Conservation (phyloP, 345 rosid genomes). For the Mangifera indica region DNA sequence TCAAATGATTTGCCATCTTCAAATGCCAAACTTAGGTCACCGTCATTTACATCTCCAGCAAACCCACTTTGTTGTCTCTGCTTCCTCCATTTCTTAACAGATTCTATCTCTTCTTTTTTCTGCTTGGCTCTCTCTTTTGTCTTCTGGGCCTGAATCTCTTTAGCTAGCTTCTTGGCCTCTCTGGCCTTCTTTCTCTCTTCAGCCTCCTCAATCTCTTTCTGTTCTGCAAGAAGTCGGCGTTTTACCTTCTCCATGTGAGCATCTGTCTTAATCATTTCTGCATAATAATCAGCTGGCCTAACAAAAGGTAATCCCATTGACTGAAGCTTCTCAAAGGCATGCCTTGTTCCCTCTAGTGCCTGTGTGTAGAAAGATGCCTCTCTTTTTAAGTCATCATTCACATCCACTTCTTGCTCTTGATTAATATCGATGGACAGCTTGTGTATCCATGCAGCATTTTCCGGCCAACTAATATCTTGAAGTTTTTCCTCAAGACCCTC, state of each 20-base stretch:
- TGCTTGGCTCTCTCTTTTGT: slow-evolving; percentile 69
- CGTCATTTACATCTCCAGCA: slow-evolving; percentile 45
- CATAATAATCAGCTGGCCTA: slow-evolving; percentile 77
- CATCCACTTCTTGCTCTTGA: slow-evolving; percentile 74
- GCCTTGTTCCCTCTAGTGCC: slow-evolving; percentile 70
- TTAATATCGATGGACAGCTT: slow-evolving; percentile 58
- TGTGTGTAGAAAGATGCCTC: slow-evolving; percentile 78
- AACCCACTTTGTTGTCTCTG: slow-evolving; percentile 86
- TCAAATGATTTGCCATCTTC: slow-evolving; percentile 57
- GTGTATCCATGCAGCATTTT: slow-evolving; percentile 64
- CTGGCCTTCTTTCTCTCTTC: slow-evolving; percentile 91
- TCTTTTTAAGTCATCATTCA: slow-evolving; percentile 76
- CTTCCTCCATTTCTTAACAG: slow-evolving; percentile 86
- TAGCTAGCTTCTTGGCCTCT: slow-evolving; percentile 70
- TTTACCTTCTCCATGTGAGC: slow-evolving; percentile 83
- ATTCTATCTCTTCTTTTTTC: slow-evolving; percentile 68
- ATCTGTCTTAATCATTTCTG: slow-evolving; percentile 85
- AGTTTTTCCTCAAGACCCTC: slow-evolving; percentile 74
- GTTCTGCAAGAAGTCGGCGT: slow-evolving; percentile 61
- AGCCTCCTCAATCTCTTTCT: slow-evolving; percentile 70
- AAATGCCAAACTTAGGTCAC: slow-evolving; percentile 57
- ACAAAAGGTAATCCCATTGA: slow-evolving; percentile 62
- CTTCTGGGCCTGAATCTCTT: slow-evolving; percentile 82
- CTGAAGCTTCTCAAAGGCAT: slow-evolving; percentile 62
- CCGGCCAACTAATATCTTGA: slow-evolving; percentile 81